Evolutionary conservation across 1,284 basidiomycete species (phyloP), one percentile per base, ranked within the genome.

Genomic region (Irpex lacteus): DNA sequence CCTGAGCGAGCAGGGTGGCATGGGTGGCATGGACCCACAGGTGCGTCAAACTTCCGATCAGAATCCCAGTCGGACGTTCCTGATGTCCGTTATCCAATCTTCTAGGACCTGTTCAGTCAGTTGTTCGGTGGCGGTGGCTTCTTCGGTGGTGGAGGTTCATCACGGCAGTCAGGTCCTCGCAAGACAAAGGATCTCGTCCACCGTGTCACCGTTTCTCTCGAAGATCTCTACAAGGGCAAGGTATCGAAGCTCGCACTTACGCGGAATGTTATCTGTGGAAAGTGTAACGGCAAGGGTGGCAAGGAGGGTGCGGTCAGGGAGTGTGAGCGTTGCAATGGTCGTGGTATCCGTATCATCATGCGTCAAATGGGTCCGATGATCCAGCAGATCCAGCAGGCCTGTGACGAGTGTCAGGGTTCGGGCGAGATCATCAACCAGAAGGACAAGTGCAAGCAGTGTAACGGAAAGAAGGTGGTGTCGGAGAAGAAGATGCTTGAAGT

Each of bases 351-450:
- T 78, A 80, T 98, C 72, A 94, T 92, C 63, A 82, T 98, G 66
- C 92, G 98, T 67, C 97, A 98, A 78, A 91, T 98, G 86, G 98
- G 98, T 44, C 98, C 98, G 15, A 99, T 99, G 98, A 95, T 99
- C 71, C 98, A 99, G 80, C 98, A 99, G 80, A 94, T 99, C 73
- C 98, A 99, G 77, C 93, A 95, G 69, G 85, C 90, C 60, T 99
- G 98, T 81, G 89, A 92, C 74, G 96, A 98, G 38, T 99, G 98
- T 78, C 85, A 84, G 61, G 98, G 95, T 38, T 86, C 88, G 21
- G 98, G 98, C 69, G 97, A 99, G 80, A 85, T 94, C 72, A 98
- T 99, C 82, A 95, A 96, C 79, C 76, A 84, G 63, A 98, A 97
- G 80, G 96, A 99, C 82, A 86, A 91, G 69, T 99, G 98, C 87